Evolutionary conservation across 257 asterid genomes (phyloP), one percentile per base, ranked within the genome.

Genomic region (Solanum pinnatisectum): DNA sequence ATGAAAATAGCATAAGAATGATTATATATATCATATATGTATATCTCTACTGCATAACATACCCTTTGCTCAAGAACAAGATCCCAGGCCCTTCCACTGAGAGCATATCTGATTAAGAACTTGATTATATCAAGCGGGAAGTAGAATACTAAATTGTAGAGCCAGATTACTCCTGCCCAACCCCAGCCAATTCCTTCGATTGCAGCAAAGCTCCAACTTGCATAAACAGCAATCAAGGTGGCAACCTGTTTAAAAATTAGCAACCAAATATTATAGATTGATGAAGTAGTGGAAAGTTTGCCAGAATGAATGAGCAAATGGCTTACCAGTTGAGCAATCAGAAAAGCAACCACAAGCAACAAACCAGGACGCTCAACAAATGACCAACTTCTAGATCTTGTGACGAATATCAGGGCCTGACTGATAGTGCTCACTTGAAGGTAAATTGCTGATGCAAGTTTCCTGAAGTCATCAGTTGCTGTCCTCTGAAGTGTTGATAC

Each of bases 141-240:
- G 74, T 96, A 96, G 91, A 91, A 92, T 39, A 96, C 87, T 86
- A 96, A 83, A 88, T 96, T 96, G 87, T 96, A 96, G 52, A 96
- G 96, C 99, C 99, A 96, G 89, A 96, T 94, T 68, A 96, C 98
- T 0, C 99, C 99, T 1, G 99, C 99, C 99, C 99, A 96, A 85
- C 98, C 98, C 99, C 99, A 96, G 10, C 99, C 99, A 40, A 96
- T 96, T 87, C 99, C 99, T 92, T 96, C 99, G 16, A 96, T 95
- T 59, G 99, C 99, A 27, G 98, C 97, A 88, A 95, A 97, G 91
- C 98, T 91, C 99, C 98, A 97, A 88, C 86, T 96, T 40, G 98
- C 99, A 83, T 97, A 97, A 1, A 97, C 99, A 0, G 98, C 98
- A 77, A 97, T 96, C 91, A 97, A 90, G 35, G 99, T 97, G 86